Conservation (phyloP, 192 early-diverging fungal species). For the Linderina pennispora region DNA sequence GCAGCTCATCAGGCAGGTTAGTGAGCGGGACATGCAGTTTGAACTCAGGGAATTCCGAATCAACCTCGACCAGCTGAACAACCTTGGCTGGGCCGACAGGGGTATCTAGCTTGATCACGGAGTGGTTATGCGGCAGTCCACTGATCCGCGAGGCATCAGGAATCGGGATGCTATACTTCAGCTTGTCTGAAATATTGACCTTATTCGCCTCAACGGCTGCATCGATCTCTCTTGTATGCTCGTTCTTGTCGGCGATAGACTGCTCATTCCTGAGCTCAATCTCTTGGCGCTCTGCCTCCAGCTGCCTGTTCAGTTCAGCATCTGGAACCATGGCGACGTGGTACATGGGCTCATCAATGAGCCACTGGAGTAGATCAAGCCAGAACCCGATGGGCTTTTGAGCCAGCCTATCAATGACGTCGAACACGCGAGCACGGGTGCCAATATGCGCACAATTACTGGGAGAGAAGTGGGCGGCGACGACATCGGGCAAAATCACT, state of each 20-base stretch:
- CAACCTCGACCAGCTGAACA: constrained; percentile 57
- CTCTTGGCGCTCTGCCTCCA: constrained; percentile 22
- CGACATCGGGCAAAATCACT: constrained; percentile 19
- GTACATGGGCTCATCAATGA: constrained; percentile 16
- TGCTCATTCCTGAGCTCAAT: constrained; percentile 17
- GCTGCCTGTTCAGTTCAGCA: constrained; percentile 4
- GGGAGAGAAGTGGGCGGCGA: constrained; percentile 34
- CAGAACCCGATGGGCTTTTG: constrained; percentile 20
- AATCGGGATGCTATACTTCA: constrained; percentile 51
- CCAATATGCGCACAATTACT: constrained; percentile 10
- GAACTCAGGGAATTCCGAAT: constrained; percentile 60
- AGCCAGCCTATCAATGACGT: constrained; percentile 19
- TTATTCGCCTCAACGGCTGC: constrained; percentile 17
- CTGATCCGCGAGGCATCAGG: constrained; percentile 19
- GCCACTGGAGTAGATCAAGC: constrained; percentile 35
- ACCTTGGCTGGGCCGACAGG: constrained; percentile 42
- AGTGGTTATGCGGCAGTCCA: constrained; percentile 10
- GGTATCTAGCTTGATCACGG: not conserved
- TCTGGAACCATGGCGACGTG: constrained; percentile 32
- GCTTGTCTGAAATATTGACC: constrained; percentile 44
- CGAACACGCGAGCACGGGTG: constrained; percentile 18
- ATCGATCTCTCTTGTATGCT: constrained; percentile 47
- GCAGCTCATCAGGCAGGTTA: constrained; percentile 52
- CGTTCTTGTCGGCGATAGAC: constrained; percentile 17
- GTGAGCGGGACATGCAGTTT: constrained; percentile 50